A percentile compares a stretch with the other conserved stretches of the same genome.
Conservation (phyloP, 2,329 filamentous ascomycete species). For the Fusarium nematophilum region DNA sequence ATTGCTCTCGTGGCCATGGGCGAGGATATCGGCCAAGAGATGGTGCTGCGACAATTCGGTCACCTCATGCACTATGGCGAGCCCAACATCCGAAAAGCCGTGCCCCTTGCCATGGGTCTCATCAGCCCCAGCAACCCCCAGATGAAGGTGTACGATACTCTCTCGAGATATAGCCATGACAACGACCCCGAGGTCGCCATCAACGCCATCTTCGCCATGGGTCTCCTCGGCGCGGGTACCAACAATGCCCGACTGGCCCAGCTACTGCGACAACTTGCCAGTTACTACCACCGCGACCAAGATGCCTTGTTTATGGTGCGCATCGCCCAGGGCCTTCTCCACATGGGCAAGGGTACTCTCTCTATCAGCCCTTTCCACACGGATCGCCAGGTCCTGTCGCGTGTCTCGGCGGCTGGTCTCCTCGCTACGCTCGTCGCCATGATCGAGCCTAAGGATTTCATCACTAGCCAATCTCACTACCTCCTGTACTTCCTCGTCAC, state of each 20-base stretch:
- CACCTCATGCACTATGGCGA: slow-evolving; percentile 99
- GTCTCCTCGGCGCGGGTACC: slow-evolving; percentile 93
- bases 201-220: slow-evolving; percentile 99
- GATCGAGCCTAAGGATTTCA: slow-evolving; percentile 93
- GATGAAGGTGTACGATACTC: slow-evolving; percentile 99
- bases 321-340: slow-evolving; percentile 94
- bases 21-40: slow-evolving; percentile 97
- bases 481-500: slow-evolving; percentile 97
- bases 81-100: slow-evolving; percentile 94
- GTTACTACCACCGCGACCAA: slow-evolving; percentile 97
- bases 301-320: slow-evolving; percentile 99
- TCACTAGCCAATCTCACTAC: slow-evolving; percentile 79
- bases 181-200: slow-evolving; percentile 98
- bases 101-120: slow-evolving; percentile 95
- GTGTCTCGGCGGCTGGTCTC: slow-evolving; percentile 88
- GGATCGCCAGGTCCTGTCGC: slow-evolving; percentile 93
- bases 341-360: slow-evolving; percentile 99
- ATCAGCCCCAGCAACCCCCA: slow-evolving; percentile 98
- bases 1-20: slow-evolving; percentile 97
- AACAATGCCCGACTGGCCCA: slow-evolving; percentile 98
- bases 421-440: slow-evolving; percentile 91
- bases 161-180: slow-evolving; percentile 97
- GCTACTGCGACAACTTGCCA: slow-evolving; percentile 91
- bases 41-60: slow-evolving; percentile 97
- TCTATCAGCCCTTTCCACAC: slow-evolving; percentile 99